phyloP scores from a whole-genome alignment of 495 filamentous ascomycete genomes.

The Massariosphaeria phaeospora region DNA sequence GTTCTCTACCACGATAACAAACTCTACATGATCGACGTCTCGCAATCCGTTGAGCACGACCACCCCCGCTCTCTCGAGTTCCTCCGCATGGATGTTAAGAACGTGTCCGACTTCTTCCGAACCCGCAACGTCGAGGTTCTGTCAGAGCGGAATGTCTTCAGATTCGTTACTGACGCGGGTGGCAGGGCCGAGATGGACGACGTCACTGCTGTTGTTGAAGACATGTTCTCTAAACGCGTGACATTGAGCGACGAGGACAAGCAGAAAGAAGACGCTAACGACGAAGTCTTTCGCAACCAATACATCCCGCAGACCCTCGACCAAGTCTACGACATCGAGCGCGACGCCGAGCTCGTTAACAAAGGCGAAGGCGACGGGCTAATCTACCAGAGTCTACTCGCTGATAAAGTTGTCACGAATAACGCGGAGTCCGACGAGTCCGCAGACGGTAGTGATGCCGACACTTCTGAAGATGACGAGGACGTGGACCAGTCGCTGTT shows the following conservation, averaged over 20 bases:
- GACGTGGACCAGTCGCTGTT: conserved; percentile 23
- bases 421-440: background rate
- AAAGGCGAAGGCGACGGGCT: conserved; percentile 66
- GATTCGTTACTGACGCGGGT: conserved; percentile 64
- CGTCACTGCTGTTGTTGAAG: conserved; percentile 50
- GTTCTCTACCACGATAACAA: conserved; percentile 79
- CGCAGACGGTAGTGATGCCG: background rate
- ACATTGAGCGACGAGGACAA: conserved; percentile 40
- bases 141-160: conserved; percentile 66
- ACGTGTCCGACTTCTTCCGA: conserved; percentile 84
- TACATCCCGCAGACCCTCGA: conserved; percentile 92
- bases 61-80: conserved; percentile 90
- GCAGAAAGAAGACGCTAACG: conserved; percentile 60
- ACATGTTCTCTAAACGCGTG: conserved; percentile 45
- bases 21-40: conserved; percentile 94
- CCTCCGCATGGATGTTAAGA: conserved; percentile 95
- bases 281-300: conserved; percentile 88
- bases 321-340: conserved; percentile 92
- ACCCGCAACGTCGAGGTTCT: conserved; percentile 76
- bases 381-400: conserved; percentile 76
- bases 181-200: conserved; percentile 46
- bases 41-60: conserved; percentile 93
- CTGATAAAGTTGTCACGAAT: conserved; percentile 52
- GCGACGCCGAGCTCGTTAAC: conserved; percentile 72
- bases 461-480: conserved; percentile 17